Evolutionary conservation across 495 filamentous ascomycete genomes (phyloP), one percentile per base, ranked within the genome.

Genomic region (Neurospora cerealis): DNA sequence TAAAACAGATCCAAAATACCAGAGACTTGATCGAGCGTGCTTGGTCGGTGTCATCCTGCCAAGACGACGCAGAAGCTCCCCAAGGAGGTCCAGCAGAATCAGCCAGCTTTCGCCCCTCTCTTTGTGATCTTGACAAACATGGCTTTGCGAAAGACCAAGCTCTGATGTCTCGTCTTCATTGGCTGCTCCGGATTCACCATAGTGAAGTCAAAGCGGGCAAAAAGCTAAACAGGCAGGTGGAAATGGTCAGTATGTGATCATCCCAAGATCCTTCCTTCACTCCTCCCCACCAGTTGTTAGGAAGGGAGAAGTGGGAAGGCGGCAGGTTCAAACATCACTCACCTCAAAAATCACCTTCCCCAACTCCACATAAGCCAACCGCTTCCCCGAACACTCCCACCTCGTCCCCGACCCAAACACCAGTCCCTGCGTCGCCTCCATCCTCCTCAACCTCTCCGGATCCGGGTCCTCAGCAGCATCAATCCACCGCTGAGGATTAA

Each of bases 361-460:
- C 42, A 87, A 72, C 80, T 91, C 87, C 81, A 87, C 86, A 78
- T 87, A 80, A 5, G 88, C 88, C 77, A 90, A 84, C 75, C 85
- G 83, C 74, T 79, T 84, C 0, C 88, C 88, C 69, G 89, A 72
- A 76, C 89, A 91, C 13, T 84, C 81, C 60, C 87, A 80, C 15
- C 86, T 77, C 41, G 71, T 75, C 2, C 88, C 88, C 78, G 86
- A 85, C 36, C 87, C 87, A 79, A 90, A 90, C 1, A 79, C 82
- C 73, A 89, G 78, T 48, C 84, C 85, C 70, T 86, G 84, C 77
- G 77, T 76, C 54, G 69, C 81, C 69, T 86, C 88, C 75, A 86
- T 87, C 54, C 83, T 86, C 75, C 82, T 76, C 11, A 80, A 83
- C n/a, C 80, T 81, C 69, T 78, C 79, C 73, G 85, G 83, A 17